Base-by-base conservation (phyloP, 768 basidiomycete species). In the Antrodiella citrinella region DNA sequence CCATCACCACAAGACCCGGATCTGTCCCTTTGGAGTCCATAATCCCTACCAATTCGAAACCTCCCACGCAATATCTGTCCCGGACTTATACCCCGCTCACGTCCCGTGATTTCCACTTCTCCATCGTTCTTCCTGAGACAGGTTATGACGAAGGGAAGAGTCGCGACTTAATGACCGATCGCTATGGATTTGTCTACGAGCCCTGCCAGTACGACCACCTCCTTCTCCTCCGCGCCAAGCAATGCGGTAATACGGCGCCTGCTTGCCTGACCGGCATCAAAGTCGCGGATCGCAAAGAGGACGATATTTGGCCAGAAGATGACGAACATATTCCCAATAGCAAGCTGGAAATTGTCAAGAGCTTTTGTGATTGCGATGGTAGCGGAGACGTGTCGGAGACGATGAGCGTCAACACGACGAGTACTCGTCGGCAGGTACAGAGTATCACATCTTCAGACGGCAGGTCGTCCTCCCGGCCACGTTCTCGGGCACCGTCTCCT, bases 151-250 rank as follows among this genome's bases (percentile, higher is more conserved):
- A 43, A 18, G 9, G 10, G n/a, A 71, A 74, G 55, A 73, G 67
- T 50, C 73, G 76, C 46, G 72, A 78, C 44, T 79, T 79, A 2
- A 68, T 92, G 50, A 91, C 90, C 18, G 92, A 94, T 54, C 81
- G 90, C 4, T 94, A 84, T 59, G 92, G 92, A 0, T 94, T 94
- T 69, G 84, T 93, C 65, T 93, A 93, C 52, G 90, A 92, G 56
- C 77, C 91, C 1, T 80, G 82, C 2, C 76, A 81, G 57, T 90
- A 91, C 58, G 91, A 94, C 58, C 74, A 87, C 22, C 72, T 91
- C 21, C 68, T 95, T 12, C 74, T 94, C 22, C 64, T 86, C 7
- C 74, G 86, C 23, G 87, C 86, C 15, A 78, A 74, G 58, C 82
- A 82, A 50, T 89, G 85, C 51, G 72, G 77, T 44, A 85, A 77